Percentiles rank a stretch among this genome's conserved stretches.
Conservation (phyloP, 306 rosid species). For the Begonia masoniana region DNA sequence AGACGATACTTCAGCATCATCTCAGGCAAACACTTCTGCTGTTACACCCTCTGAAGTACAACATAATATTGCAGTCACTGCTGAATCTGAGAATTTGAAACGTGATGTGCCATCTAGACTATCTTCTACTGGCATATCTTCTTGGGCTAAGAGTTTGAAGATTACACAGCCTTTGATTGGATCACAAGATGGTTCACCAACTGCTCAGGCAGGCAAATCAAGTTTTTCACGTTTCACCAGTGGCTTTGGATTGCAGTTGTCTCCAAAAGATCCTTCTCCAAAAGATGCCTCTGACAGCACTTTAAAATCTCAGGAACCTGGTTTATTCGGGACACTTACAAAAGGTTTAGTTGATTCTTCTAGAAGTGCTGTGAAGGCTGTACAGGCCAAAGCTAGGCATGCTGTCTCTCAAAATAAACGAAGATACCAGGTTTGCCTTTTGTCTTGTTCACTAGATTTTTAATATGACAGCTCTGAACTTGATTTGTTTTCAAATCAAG, state of each 20-base stretch:
- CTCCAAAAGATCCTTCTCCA: constrained; percentile 54
- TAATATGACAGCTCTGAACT: too few species aligned
- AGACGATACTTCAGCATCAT: constrained; percentile 26
- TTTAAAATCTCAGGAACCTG: constrained; percentile 36
- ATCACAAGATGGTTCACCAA: constrained; percentile 49
- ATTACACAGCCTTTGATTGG: constrained; percentile 54
- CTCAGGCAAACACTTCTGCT: constrained; percentile 22
- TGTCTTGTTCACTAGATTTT: background rate
- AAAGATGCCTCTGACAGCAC: constrained; percentile 35
- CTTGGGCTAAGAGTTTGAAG: constrained; percentile 86
- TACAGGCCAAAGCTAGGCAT: constrained; percentile 96
- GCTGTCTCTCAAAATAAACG: constrained; percentile 95
- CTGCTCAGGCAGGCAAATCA: constrained; percentile 63
- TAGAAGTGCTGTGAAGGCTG: constrained; percentile 92
- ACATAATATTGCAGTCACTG: constrained; percentile 19
- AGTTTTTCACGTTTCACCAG: constrained; percentile 77
- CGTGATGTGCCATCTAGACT: constrained; percentile 29
- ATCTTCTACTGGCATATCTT: constrained; percentile 53
- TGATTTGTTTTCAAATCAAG: too few species aligned
- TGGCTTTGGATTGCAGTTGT: constrained; percentile 66
- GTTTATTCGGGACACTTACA: constrained; percentile 66
- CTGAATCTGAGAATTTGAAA: constrained; percentile 32
- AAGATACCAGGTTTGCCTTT: constrained; percentile 72
- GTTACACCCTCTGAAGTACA: constrained; percentile 21
- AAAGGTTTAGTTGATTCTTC: constrained; percentile 89